Base-by-base conservation (phyloP, 345 rosid genomes). In the Luvunga scandens region DNA sequence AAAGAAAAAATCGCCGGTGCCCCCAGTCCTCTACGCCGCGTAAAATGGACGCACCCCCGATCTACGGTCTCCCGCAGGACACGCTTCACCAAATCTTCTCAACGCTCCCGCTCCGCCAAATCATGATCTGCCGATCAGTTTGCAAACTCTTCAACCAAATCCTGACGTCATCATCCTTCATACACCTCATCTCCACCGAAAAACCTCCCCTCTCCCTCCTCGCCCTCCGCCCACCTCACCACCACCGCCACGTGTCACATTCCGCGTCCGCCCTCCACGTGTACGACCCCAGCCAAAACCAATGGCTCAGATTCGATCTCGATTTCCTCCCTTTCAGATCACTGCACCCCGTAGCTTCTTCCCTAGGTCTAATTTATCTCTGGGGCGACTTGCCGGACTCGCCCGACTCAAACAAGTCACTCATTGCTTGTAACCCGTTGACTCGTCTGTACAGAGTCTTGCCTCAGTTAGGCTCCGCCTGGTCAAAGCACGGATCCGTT, bases 401-500 rank as follows among this genome's bases (percentile, higher is more conserved):
- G 21, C 13, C 84, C 31, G 90, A 89, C 48, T 81, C 95, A 2
- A 82, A 74, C 75, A 91, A 91, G 81, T 91, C 93, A 2, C 94
- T 95, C 34, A 83, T 90, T 19, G 94, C 87, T 25, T 93, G 97
- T 72, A 95, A 91, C 72, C 97, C 97, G 1, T 70, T 92, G 85
- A 91, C 96, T 77, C 90, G 92, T 6, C 90, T 87, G 76, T 93
- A 82, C 78, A 86, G 77, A 66, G 91, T 90, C 6, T 81, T 95
- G 65, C 98, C 98, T 36, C 94, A 87, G 77, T 87, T 95, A 8
- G 98, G 98, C 25, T 93, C 98, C 2, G 98, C 98, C 48, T 95
- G 98, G 98, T 95, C 94, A 6, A 86, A 89, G 6, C 98, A 95
- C 78, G 97, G 98, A 16, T 85, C 93, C 0, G 97, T 95, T 30